Conservation (phyloP, 225 moss, liverwort and hornwort genomes). For the Ulota crispa region DNA sequence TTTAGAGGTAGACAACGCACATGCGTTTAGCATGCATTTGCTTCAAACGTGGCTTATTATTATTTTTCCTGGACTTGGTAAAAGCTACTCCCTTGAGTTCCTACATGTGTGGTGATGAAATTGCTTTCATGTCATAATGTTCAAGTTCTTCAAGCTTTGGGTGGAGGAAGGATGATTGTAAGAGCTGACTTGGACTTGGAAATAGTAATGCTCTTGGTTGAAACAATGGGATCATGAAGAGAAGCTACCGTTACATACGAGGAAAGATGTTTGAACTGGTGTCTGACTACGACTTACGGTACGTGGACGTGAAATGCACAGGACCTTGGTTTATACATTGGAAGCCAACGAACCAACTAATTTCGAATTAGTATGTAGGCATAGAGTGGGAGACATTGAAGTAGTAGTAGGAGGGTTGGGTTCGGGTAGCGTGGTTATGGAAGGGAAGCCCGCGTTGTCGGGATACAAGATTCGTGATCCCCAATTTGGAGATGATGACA, state of each 20-base stretch:
- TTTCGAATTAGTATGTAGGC: not conserved
- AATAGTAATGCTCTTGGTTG: not conserved
- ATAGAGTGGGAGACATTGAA: not conserved
- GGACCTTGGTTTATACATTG: not conserved
- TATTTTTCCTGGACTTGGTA: not conserved
- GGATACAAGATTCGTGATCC: not conserved
- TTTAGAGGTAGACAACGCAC: not conserved
- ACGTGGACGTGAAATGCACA: not conserved
- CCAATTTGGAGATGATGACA: not conserved
- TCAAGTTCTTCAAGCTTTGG: not conserved
- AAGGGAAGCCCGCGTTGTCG: not conserved
- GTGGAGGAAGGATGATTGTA: not conserved
- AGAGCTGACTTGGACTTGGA: not conserved
- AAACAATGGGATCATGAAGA: not conserved
- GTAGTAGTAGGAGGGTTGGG: not conserved
- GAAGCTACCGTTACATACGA: not conserved
- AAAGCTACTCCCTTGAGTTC: not conserved
- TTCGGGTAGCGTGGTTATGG: not conserved
- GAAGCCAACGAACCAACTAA: not conserved
- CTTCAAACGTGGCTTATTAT: not conserved
- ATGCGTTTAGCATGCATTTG: not conserved
- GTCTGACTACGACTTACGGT: not conserved
- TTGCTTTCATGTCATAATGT: not conserved
- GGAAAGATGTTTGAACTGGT: not conserved
- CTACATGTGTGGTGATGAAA: not conserved